A percentile compares a stretch with the other conserved stretches of the same genome.
Conservation (phyloP, 495 filamentous ascomycete genomes). For the Aspergillus steynii region DNA sequence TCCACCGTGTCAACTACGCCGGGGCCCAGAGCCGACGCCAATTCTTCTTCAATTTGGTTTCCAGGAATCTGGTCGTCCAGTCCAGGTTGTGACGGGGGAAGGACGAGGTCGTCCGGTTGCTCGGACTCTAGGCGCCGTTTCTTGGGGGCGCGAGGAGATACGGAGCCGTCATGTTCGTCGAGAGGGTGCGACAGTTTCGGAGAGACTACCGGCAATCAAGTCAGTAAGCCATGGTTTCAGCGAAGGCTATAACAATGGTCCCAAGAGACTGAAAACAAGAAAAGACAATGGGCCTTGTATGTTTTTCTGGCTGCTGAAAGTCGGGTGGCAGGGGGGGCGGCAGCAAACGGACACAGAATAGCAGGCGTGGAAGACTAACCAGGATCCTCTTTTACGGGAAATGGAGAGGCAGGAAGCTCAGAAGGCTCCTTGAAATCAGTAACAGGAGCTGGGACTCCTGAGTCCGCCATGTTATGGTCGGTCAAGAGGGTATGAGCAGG, state of each 20-base stretch:
- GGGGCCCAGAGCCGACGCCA: constrained; percentile 40
- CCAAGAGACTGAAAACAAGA: neutral
- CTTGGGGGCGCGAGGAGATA: constrained; percentile 42
- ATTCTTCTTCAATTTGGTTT: constrained; percentile 44
- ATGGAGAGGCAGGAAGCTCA: constrained; percentile 33
- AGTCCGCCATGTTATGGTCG: constrained; percentile 37
- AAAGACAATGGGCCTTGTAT: neutral
- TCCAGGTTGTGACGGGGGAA: constrained; percentile 19
- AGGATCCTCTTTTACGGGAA: constrained; percentile 30
- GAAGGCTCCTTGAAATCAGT: constrained; percentile 33
- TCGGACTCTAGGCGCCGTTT: constrained; percentile 42
- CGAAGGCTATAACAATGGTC: neutral
- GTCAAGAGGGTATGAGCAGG: constrained; percentile 25
- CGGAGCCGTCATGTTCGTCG: constrained; percentile 34
- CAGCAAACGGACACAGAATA: constrained; percentile 4
- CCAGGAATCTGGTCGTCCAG: constrained; percentile 29
- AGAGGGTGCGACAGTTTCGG: constrained; percentile 36
- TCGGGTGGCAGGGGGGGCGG: constrained; percentile 6
- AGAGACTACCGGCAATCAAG: constrained; percentile 11
- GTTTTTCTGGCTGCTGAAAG: constrained; percentile 2
- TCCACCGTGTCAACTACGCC: constrained; percentile 33
- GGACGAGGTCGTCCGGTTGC: constrained; percentile 24
- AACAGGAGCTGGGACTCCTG: constrained; percentile 27
- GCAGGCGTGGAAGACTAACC: constrained; percentile 32
- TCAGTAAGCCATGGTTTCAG: constrained; percentile 1